Evolutionary conservation across 176 grass and related monocot species (phyloP), one percentile per base, ranked within the genome.

Genomic region (Oryza punctata): DNA sequence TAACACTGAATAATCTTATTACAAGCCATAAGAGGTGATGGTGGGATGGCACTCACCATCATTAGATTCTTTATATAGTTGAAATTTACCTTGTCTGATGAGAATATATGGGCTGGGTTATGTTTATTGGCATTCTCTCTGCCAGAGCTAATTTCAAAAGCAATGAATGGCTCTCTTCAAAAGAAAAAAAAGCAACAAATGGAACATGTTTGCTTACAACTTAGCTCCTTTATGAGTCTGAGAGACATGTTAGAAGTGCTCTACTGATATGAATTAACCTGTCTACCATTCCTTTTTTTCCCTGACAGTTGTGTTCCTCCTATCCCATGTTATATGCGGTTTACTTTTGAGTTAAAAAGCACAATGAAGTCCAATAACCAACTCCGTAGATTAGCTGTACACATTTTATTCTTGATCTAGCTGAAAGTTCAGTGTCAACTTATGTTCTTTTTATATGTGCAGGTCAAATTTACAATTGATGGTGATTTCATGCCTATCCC

Each of bases 381-480:
- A 25, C 26, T 38, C 30, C 12, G 7, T 50, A 75, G 43, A 54
- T 46, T 64, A 32, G 27, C 61, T 35, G 65, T 85, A n/a, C n/a
- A n/a, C n/a, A 33, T 25, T 35, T 66, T 65, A n/a, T 72, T 78
- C 11, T 67, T 3, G 2, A 28, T 69, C 12, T n/a, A 84, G 43
- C 14, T 45, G 57, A 57, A 81, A 41, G 9, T 13, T 74, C 35
- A 70, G 43, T 73, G 40, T 14, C 45, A 4, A 75, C 41, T 67
- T 35, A 52, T 11, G 30, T 70, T 74, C 21, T 45, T 67, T 73
- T n/a, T 60, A 29, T 83, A 29, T 41, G 1, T 47, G 76, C 76
- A 98, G 95, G 91, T 98, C 38, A 95, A 91, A 84, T 98, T 98
- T 82, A 85, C 78, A 41, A 91, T 95, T 44, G 78, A 93, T 78